Evolutionary conservation across 306 rosid species (phyloP).

Genomic region (Fragaria ananassa): DNA sequence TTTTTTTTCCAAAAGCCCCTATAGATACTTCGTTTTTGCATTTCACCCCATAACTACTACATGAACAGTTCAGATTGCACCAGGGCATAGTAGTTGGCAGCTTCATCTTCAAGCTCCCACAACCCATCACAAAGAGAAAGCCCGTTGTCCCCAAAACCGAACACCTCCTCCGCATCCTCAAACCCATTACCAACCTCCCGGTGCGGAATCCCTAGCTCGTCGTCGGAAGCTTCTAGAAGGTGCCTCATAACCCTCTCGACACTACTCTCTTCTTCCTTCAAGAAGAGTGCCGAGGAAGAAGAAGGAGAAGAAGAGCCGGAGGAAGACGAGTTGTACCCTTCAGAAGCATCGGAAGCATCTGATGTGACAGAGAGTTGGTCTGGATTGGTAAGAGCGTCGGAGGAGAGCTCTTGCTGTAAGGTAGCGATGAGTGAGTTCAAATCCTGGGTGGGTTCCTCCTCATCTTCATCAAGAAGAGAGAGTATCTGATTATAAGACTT

Average conservation of each 20-base stretch:
- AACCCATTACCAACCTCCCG: conserved; percentile 4
- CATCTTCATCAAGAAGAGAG: conserved; percentile 71
- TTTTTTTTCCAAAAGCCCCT: background rate
- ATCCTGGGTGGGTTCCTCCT: conserved; percentile 58
- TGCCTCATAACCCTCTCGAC: conserved; percentile 60
- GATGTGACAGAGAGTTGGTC: conserved; percentile 20
- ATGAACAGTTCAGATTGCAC: conserved; percentile 79
- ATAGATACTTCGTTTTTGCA: background rate
- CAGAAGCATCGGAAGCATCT: background rate
- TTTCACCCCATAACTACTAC: conserved; percentile 24
- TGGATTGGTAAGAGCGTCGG: conserved; percentile 6
- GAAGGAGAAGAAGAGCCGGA: conserved; percentile 19
- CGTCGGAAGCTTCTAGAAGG: conserved; percentile 85
- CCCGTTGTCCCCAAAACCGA: conserved; percentile 24
- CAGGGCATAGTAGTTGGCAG: conserved; percentile 63
- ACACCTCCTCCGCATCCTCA: conserved; percentile 22
- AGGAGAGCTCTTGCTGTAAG: conserved; percentile 64
- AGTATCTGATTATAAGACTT: conserved; percentile 60
- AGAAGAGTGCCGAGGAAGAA: background rate
- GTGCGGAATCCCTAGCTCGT: conserved; percentile 83
- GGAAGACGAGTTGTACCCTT: conserved; percentile 17
- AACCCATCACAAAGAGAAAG: conserved; percentile 44
- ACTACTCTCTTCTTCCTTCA: conserved; percentile 43
- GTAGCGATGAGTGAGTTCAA: conserved; percentile 57
- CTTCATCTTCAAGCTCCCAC: conserved; percentile 88